Percentiles rank a stretch among this genome's conserved stretches.
Evolutionary conservation across 768 basidiomycete genomes (phyloP).

Genomic region (Boletus sensibilis): DNA sequence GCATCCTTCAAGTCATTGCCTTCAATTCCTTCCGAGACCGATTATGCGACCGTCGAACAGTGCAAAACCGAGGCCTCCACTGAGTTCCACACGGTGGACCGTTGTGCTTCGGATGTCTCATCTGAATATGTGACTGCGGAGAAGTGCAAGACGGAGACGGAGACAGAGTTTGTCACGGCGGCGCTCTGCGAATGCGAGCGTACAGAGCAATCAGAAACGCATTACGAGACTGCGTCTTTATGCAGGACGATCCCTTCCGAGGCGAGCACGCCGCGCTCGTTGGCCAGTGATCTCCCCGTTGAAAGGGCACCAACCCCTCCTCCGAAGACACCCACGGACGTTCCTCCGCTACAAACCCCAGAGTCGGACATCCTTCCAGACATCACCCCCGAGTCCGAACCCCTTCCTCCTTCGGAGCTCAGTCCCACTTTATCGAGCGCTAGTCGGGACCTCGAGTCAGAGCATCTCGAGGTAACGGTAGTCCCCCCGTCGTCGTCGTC

Average conservation of each 20-base stretch:
- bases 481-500: constrained; percentile 10
- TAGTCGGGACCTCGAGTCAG: constrained; percentile 23
- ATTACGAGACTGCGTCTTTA: constrained; percentile 49
- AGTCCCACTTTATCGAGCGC: constrained; percentile 29
- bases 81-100: constrained; percentile 50
- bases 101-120: constrained; percentile 41
- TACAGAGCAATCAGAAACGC: constrained; percentile 42
- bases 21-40: constrained; percentile 56
- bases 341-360: constrained; percentile 28
- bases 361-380: constrained; percentile 23
- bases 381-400: constrained; percentile 30
- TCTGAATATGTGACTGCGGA: constrained; percentile 53
- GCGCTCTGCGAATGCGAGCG: constrained; percentile 37
- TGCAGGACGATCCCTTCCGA: constrained; percentile 39
- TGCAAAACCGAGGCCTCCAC: constrained; percentile 44
- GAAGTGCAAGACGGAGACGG: constrained; percentile 41
- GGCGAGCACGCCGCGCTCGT: constrained; percentile 35
- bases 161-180: constrained; percentile 49
- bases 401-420: constrained; percentile 39
- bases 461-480: constrained; percentile 12
- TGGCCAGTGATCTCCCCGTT: constrained; percentile 33
- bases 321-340: constrained; percentile 26
- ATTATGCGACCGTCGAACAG: constrained; percentile 42
- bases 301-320: constrained; percentile 26
- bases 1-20: constrained; percentile 58